phyloP scores from a whole-genome alignment of 2,329 filamentous ascomycete genomes.

The Talaromyces sp. region DNA sequence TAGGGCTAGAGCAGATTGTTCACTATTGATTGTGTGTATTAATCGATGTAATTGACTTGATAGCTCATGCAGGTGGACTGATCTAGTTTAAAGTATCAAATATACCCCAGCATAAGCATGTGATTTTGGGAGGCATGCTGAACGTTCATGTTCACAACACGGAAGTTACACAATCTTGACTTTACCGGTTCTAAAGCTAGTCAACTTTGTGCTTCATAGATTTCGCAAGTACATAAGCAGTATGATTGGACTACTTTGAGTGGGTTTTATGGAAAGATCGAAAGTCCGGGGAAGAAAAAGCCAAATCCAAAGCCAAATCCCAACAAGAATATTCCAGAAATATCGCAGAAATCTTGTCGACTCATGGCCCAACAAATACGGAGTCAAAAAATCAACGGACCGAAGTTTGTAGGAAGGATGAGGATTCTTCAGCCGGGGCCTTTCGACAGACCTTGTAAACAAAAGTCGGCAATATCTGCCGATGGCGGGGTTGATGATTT shows the following conservation, averaged over 20 bases:
- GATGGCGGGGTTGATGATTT: not conserved
- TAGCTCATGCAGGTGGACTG: not conserved
- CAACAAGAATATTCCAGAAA: conserved; percentile 1
- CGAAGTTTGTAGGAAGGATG: not conserved
- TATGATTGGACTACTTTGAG: not conserved
- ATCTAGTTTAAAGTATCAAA: not conserved
- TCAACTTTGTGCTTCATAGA: conserved; percentile 1
- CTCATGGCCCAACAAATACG: not conserved
- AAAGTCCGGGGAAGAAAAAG: conserved; percentile 7
- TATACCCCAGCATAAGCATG: not conserved
- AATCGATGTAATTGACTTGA: not conserved
- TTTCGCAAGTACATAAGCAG: not conserved
- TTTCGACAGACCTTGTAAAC: not conserved
- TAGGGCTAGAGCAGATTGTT: not conserved
- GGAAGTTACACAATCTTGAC: not conserved
- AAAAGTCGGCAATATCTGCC: conserved; percentile 1
- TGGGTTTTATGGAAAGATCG: not conserved
- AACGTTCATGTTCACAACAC: not conserved
- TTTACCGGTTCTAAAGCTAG: not conserved
- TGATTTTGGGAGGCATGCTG: not conserved
- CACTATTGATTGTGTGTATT: not conserved
- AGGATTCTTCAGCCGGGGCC: not conserved
- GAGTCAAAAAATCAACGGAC: not conserved
- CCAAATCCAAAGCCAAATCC: not conserved
- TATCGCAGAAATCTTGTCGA: not conserved